Evolutionary conservation across 805 yeast genomes (phyloP).

Genomic region (Cyberlindnera lachancei): DNA sequence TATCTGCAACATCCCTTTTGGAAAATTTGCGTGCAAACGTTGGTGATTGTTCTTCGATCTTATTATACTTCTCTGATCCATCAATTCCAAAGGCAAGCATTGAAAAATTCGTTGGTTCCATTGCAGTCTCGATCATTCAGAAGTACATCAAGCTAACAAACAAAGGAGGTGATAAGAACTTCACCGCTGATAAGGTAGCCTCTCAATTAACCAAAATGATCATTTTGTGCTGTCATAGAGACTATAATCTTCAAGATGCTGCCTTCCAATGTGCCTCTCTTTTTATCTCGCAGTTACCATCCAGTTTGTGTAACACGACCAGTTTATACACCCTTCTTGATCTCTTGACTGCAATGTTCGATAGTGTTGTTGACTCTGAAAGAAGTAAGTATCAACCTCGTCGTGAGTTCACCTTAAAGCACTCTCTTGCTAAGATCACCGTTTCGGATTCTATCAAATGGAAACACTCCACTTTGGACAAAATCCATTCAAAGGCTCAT

Average conservation of each 20-base stretch:
- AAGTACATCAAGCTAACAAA: conserved; percentile 43
- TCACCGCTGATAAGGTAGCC: conserved; percentile 53
- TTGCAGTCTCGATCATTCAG: conserved; percentile 52
- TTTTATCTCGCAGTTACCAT: conserved; percentile 60
- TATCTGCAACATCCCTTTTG: conserved; percentile 72
- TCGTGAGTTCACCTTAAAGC: conserved; percentile 47
- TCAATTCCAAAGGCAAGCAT: conserved; percentile 63
- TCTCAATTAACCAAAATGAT: conserved; percentile 63
- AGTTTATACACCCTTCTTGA: conserved; percentile 78
- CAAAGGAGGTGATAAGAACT: conserved; percentile 46
- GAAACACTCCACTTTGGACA: conserved; percentile 60
- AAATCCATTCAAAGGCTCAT: conserved; percentile 50
- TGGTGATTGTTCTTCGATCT: conserved; percentile 74
- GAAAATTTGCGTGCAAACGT: conserved; percentile 72
- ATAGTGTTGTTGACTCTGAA: conserved; percentile 77
- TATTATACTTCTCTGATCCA: conserved; percentile 82
- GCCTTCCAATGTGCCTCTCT: conserved; percentile 73
- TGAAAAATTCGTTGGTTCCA: conserved; percentile 57
- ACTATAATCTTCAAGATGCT: conserved; percentile 63
- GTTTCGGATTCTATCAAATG: conserved; percentile 72
- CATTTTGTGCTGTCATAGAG: conserved; percentile 69
- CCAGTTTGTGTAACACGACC: conserved; percentile 65
- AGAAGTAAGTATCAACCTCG: conserved; percentile 80
- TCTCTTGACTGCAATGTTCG: conserved; percentile 66
- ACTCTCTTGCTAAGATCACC: conserved; percentile 32